These are phyloP conservation scores for Punica granatum DNA, from an alignment of 345 rosid genomes.

Conservation along the genomic window DNA sequence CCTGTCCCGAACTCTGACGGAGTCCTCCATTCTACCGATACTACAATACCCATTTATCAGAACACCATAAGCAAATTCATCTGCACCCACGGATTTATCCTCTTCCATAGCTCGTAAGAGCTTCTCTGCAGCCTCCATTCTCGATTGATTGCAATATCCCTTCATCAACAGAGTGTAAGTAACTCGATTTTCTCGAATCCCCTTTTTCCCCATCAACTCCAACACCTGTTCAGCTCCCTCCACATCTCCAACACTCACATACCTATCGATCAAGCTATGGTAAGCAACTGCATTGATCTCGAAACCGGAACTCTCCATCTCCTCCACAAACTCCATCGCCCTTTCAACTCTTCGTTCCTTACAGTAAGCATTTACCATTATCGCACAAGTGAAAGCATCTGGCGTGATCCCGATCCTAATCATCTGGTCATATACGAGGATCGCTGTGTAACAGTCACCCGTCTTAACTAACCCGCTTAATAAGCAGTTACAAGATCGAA, in stretches of 20 bases:
- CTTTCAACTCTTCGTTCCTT: slow-evolving; percentile 37
- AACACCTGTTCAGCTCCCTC: slow-evolving; percentile 37
- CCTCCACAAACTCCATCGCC: slow-evolving; percentile 43
- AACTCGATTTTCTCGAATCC: slow-evolving; percentile 38
- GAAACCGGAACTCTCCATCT: slow-evolving; percentile 44
- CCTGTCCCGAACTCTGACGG: slow-evolving; percentile 47
- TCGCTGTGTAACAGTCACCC: slow-evolving; percentile 40
- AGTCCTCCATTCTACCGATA: slow-evolving; percentile 46
- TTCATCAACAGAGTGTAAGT: slow-evolving; percentile 56
- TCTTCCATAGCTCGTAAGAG: slow-evolving; percentile 19
- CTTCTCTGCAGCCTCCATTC: slow-evolving; percentile 9
- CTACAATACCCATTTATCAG: slow-evolving; percentile 78
- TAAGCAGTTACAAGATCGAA: slow-evolving; percentile 64
- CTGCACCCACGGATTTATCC: slow-evolving; percentile 27
- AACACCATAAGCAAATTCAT: slow-evolving; percentile 63
- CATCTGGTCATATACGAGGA: slow-evolving; percentile 70
- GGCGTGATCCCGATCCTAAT: slow-evolving; percentile 52
- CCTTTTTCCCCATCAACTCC: slow-evolving; percentile 42
- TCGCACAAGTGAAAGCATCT: slow-evolving; percentile 62
- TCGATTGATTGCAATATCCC: slow-evolving; percentile 41
- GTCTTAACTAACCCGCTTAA: slow-evolving; percentile 55
- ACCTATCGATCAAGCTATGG: slow-evolving; percentile 74
- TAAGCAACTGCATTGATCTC: slow-evolving; percentile 59
- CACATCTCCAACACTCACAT: slow-evolving; percentile 49
- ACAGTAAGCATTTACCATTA: slow-evolving; percentile 69